These are phyloP conservation scores for Colletotrichum filicis DNA, from an alignment of 2,329 filamentous ascomycete genomes.

Conservation along the genomic window DNA sequence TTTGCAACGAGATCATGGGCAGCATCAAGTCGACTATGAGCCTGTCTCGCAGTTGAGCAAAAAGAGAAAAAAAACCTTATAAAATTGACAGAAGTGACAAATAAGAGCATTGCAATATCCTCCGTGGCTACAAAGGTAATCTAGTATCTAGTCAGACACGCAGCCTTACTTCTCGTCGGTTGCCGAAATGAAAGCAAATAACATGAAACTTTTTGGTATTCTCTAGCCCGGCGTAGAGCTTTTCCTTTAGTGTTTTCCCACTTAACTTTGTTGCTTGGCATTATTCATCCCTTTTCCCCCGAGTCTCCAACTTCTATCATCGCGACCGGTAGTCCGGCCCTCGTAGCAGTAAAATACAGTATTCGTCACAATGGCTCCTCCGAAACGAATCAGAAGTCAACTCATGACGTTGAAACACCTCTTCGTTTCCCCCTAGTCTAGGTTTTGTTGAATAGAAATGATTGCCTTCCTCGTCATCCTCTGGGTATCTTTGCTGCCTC, in stretches of 20 bases:
- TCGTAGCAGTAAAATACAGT: background rate
- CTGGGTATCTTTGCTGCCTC: conserved; percentile 4
- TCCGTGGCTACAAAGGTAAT: background rate
- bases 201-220: background rate
- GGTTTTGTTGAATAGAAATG: background rate
- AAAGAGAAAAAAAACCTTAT: too few relatives aligned
- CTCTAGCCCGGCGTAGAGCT: background rate
- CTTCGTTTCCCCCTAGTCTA: background rate
- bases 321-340: background rate
- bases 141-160: background rate
- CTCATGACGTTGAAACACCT: background rate
- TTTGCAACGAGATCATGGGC: too few relatives aligned
- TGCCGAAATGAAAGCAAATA: background rate
- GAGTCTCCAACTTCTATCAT: background rate
- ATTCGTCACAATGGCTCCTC: background rate
- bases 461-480: background rate
- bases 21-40: too few relatives aligned
- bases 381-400: background rate
- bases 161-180: background rate
- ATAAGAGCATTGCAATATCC: too few relatives aligned
- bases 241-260: background rate
- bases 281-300: background rate
- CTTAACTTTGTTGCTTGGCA: background rate
- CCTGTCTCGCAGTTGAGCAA: too few relatives aligned
- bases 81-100: too few relatives aligned